Percentiles rank a stretch among this genome's conserved stretches.
phyloP scores from a whole-genome alignment of 2,329 filamentous ascomycete genomes.

The Mycogone perniciosa region DNA sequence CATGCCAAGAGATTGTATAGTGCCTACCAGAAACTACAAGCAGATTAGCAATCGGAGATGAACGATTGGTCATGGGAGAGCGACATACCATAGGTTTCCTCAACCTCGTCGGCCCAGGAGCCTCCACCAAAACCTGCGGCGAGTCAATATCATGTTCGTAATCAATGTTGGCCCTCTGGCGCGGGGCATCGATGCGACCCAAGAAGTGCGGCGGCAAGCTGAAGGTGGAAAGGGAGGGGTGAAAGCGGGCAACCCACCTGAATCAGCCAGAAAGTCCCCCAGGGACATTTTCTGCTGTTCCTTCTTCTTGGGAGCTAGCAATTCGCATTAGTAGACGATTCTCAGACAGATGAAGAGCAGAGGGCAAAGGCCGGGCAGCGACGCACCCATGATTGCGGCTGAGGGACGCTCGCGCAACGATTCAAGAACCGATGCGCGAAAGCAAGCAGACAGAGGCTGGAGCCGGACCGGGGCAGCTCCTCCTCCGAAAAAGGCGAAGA shows the following conservation, averaged over 20 bases:
- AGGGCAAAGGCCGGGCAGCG: constrained; percentile 10
- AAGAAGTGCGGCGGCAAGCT: constrained; percentile 18
- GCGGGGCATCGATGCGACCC: constrained; percentile 17
- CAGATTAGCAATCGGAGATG: constrained; percentile 20
- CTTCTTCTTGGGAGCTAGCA: constrained; percentile 81
- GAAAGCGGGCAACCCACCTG: constrained; percentile 57
- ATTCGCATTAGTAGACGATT: constrained; percentile 14
- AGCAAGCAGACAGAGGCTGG: constrained; percentile 16
- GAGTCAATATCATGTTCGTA: constrained; percentile 21
- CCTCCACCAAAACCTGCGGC: constrained; percentile 49
- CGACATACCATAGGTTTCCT: constrained; percentile 71
- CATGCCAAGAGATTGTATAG: constrained; percentile 4
- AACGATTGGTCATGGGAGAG: constrained; percentile 5
- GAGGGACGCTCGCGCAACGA: constrained; percentile 41
- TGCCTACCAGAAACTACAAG: constrained; percentile 32
- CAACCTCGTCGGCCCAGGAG: constrained; percentile 99
- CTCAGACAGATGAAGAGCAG: neutral
- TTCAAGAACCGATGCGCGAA: constrained; percentile 35
- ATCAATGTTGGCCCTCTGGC: constrained; percentile 23
- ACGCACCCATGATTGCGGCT: constrained; percentile 58
- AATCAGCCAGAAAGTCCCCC: constrained; percentile 88
- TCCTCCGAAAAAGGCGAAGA: constrained; percentile 15
- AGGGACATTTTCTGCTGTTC: constrained; percentile 96
- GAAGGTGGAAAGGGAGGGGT: constrained; percentile 19
- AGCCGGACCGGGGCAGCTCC: constrained; percentile 24